Evolutionary conservation across 2,329 filamentous ascomycete genomes (phyloP), one percentile per base, ranked within the genome.

Genomic region (Exophiala lecanii-corni): DNA sequence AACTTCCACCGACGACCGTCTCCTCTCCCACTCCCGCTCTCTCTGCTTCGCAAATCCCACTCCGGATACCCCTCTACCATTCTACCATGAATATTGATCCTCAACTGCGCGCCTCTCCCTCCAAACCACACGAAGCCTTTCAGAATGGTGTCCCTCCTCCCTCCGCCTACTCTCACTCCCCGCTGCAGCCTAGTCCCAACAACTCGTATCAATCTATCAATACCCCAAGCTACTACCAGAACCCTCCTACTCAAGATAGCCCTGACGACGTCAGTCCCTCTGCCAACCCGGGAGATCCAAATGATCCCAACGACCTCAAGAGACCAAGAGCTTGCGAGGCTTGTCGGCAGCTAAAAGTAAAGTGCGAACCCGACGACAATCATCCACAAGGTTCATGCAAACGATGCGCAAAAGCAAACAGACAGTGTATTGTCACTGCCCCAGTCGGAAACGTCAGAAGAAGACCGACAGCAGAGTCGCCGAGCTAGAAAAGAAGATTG

Each of bases 401-500:
- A 61, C 78, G 89, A 51, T 95, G 89, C 62, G 76, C 78, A 38
- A 94, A 94, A 66, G 85, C 87, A 2, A 79, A 81, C n/a, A 73
- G 88, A 26, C 73, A 73, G 50, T 94, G 89, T 60, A 69, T 89
- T 30, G 82, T 89, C 49, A 94, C 87, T 1, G 78, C 81, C 50
- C 79, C 1, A 79, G 73, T 10, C 67, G 87, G 30, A 94, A 94
- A 67, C 75, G 89, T 33, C 86, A 91, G 69, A 94, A 91, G 72
- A 94, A 94, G 72, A 89, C 86, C 41, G 89, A 94, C 62, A 91
- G 81, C 53, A 76, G 88, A 39, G 89, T 96, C 9, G 84, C 88
- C 6, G 89, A 95, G 69, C 73, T 96, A 39, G 89, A 95, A 71
- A 88, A 84, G 72, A 94, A 94, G 70, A 91, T 95, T 51, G 88